A percentile compares a stretch with the other conserved stretches of the same genome.
These are phyloP conservation scores for Blastobotrys persicus DNA, from an alignment of 1,139 yeast species.

Conservation along the genomic window DNA sequence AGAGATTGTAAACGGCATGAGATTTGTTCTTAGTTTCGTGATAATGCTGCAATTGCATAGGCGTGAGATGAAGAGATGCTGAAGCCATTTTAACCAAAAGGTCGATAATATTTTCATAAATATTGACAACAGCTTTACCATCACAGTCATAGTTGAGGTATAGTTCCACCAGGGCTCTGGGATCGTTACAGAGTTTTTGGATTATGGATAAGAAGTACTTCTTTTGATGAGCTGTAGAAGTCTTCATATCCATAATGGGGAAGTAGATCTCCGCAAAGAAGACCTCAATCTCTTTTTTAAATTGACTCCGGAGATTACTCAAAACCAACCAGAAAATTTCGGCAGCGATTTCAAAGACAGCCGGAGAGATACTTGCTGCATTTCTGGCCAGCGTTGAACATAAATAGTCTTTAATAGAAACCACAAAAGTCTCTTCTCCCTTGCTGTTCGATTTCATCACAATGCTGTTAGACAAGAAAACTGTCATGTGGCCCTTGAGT, in stretches of 20 bases:
- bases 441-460: slow-evolving; percentile 56
- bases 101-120: slow-evolving; percentile 79
- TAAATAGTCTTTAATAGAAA: slow-evolving; percentile 80
- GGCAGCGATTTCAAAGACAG: slow-evolving; percentile 86
- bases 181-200: slow-evolving; percentile 80
- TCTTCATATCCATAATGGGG: slow-evolving; percentile 88
- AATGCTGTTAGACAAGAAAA: slow-evolving; percentile 66
- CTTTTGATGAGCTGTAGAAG: slow-evolving; percentile 90
- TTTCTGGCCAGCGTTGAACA: slow-evolving; percentile 83
- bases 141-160: slow-evolving; percentile 96
- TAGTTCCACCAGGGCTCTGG: slow-evolving; percentile 85
- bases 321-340: slow-evolving; percentile 92
- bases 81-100: slow-evolving; percentile 72
- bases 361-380: slow-evolving; percentile 88
- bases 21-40: slow-evolving; percentile 59
- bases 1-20: slow-evolving; percentile 70
- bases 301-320: slow-evolving; percentile 78
- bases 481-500: slow-evolving; percentile 78
- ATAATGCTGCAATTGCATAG: slow-evolving; percentile 64
- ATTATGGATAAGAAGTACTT: slow-evolving; percentile 77
- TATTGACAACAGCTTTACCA: slow-evolving; percentile 66
- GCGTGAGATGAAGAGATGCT: slow-evolving; percentile 67
- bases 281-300: slow-evolving; percentile 90
- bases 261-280: slow-evolving; percentile 90
- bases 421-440: slow-evolving; percentile 64